phyloP scores from a whole-genome alignment of 2,329 filamentous ascomycete genomes.

The Aspergillus sp. region DNA sequence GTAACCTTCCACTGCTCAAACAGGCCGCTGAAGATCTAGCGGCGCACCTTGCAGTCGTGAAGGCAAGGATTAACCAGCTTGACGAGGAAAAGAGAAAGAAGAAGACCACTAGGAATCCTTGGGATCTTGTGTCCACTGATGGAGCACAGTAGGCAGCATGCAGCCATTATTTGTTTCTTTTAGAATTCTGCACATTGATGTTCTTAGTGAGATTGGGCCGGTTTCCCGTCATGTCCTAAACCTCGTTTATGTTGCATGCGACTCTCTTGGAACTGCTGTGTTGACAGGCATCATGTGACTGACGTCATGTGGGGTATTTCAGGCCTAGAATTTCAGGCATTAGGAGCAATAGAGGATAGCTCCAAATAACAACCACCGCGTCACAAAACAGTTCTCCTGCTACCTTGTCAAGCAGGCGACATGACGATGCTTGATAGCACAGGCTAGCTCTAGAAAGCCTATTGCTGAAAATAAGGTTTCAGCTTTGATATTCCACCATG shows the following conservation, averaged over 20 bases:
- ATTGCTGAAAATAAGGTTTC: neutral
- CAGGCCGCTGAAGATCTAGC: conserved; percentile 3
- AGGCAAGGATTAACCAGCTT: neutral
- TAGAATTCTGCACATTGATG: neutral
- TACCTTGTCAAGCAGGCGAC: neutral
- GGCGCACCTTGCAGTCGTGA: neutral
- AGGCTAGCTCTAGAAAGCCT: neutral
- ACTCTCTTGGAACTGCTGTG: neutral
- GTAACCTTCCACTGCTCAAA: conserved; percentile 11
- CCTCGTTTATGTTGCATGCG: neutral
- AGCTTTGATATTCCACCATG: conserved; percentile 29
- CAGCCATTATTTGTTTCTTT: neutral
- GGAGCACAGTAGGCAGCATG: neutral
- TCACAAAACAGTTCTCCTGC: neutral
- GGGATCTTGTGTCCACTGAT: neutral
- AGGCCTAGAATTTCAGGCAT: neutral
- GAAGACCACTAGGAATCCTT: neutral
- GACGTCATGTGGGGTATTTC: neutral
- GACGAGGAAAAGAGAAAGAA: neutral
- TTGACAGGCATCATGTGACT: neutral
- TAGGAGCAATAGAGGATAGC: neutral
- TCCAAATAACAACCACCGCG: neutral
- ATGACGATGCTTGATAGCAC: neutral
- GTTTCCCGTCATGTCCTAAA: neutral
- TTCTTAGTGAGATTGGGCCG: neutral